These are phyloP conservation scores for Yarrowia sp. DNA, from an alignment of 805 yeast species.

Conservation along the genomic window DNA sequence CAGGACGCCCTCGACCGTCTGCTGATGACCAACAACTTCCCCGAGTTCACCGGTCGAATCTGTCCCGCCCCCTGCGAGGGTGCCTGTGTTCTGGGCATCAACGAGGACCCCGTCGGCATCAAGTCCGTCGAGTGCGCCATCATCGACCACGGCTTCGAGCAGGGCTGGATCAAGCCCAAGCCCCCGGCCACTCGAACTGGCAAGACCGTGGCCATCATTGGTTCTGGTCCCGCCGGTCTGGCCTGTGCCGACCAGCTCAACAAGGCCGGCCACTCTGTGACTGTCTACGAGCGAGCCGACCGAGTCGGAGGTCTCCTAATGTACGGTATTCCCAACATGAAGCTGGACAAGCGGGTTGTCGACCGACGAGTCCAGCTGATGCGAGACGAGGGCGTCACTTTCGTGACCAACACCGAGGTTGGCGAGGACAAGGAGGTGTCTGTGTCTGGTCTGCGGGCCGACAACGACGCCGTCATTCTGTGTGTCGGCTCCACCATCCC, in stretches of 20 bases:
- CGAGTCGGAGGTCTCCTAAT: constrained; percentile 95
- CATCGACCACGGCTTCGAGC: constrained; percentile 92
- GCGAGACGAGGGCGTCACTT: constrained; percentile 84
- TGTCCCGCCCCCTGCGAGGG: constrained; percentile 99
- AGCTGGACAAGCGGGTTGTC: constrained; percentile 87
- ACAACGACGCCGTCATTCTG: constrained; percentile 79
- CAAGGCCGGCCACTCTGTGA: constrained; percentile 90
- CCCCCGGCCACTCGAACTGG: constrained; percentile 84
- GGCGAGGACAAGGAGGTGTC: constrained; percentile 68
- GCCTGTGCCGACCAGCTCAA: constrained; percentile 97
- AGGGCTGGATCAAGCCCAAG: constrained; percentile 90
- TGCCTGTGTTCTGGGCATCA: constrained; percentile 90
- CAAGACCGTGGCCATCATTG: constrained; percentile 78
- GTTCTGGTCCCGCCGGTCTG: constrained; percentile 97
- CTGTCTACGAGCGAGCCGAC: constrained; percentile 90
- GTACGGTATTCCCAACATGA: constrained; percentile 99
- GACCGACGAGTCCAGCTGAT: constrained; percentile 89
- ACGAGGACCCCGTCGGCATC: constrained; percentile 93
- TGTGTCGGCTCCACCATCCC: constrained; percentile 97
- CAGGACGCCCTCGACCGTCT: constrained; percentile 86
- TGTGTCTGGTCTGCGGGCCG: constrained; percentile 61
- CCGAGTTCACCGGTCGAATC: constrained; percentile 96
- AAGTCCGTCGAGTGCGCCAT: constrained; percentile 94
- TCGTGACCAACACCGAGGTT: constrained; percentile 71
- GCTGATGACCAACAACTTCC: constrained; percentile 96